Percentiles rank a stretch among this genome's conserved stretches.
Conservation (phyloP, 2,329 filamentous ascomycete genomes). For the Aaosphaeria arxii region DNA sequence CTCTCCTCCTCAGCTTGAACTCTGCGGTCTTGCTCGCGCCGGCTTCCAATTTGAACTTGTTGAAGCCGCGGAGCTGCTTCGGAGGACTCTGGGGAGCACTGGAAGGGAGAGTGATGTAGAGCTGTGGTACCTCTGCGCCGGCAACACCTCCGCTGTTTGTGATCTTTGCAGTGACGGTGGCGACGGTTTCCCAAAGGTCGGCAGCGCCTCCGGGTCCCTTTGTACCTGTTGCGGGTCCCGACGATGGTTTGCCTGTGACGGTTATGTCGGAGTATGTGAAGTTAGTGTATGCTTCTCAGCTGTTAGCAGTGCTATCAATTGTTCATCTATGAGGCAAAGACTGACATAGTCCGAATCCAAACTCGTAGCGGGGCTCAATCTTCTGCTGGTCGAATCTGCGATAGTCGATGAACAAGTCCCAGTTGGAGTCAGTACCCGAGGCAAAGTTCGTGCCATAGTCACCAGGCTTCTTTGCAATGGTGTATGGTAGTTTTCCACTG, state of each 20-base stretch:
- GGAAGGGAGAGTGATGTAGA: conserved; percentile 35
- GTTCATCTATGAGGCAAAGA: neutral
- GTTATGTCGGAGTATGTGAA: conserved; percentile 39
- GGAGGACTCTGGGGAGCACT: conserved; percentile 24
- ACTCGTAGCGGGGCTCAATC: conserved; percentile 42
- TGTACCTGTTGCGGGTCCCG: conserved; percentile 21
- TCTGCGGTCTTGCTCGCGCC: conserved; percentile 27
- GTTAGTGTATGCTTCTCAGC: conserved; percentile 35
- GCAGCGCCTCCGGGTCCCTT: conserved; percentile 24
- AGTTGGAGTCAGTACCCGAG: conserved; percentile 28
- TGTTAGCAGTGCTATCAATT: neutral
- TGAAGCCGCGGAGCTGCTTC: conserved; percentile 36
- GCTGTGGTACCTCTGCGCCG: conserved; percentile 38
- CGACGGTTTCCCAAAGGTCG: conserved; percentile 33
- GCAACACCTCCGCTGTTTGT: conserved; percentile 33
- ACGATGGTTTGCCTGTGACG: conserved; percentile 17
- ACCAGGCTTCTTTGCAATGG: conserved; percentile 30
- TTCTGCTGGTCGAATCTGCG: conserved; percentile 41
- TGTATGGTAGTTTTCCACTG: conserved; percentile 57
- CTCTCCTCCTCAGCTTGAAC: conserved; percentile 34
- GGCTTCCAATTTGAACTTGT: conserved; percentile 30
- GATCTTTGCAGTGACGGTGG: conserved; percentile 32
- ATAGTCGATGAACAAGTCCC: conserved; percentile 47
- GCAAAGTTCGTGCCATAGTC: conserved; percentile 31
- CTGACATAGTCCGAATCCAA: conserved; percentile 44